phyloP scores from a whole-genome alignment of 192 early-diverging fungal genomes.

The Podochytrium sp. region DNA sequence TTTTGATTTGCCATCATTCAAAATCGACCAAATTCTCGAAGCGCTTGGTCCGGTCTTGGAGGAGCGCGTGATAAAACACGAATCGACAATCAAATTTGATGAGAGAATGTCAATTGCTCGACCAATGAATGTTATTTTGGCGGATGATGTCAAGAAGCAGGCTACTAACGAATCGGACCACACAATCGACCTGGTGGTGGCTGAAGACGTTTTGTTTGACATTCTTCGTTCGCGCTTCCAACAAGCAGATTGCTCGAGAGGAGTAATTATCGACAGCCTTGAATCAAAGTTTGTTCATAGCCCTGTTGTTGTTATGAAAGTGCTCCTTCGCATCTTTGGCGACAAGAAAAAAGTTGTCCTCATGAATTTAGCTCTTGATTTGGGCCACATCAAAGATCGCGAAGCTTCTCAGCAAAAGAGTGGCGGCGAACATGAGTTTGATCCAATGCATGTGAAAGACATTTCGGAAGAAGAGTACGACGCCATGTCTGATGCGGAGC shows the following conservation, averaged over 20 bases:
- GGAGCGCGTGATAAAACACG: neutral
- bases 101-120: slow-evolving; percentile 22
- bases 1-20: slow-evolving; percentile 42
- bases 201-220: slow-evolving; percentile 51
- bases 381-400: slow-evolving; percentile 48
- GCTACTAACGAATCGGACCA: slow-evolving; percentile 37
- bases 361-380: slow-evolving; percentile 47
- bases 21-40: slow-evolving; percentile 57
- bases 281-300: slow-evolving; percentile 52
- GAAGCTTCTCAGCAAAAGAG: slow-evolving; percentile 38
- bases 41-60: neutral
- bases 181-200: slow-evolving; percentile 22
- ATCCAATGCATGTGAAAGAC: slow-evolving; percentile 45
- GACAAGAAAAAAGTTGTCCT: slow-evolving; percentile 46
- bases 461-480: slow-evolving; percentile 64
- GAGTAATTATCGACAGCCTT: slow-evolving; percentile 59
- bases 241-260: slow-evolving; percentile 46
- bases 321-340: slow-evolving; percentile 35
- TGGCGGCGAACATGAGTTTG: slow-evolving; percentile 47
- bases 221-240: slow-evolving; percentile 39
- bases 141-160: neutral
- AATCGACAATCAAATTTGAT: neutral
- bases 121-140: neutral
- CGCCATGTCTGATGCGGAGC: slow-evolving; percentile 46
- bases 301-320: slow-evolving; percentile 37